phyloP scores from a whole-genome alignment of 768 basidiomycete species.

The Termitomyces sp. region DNA sequence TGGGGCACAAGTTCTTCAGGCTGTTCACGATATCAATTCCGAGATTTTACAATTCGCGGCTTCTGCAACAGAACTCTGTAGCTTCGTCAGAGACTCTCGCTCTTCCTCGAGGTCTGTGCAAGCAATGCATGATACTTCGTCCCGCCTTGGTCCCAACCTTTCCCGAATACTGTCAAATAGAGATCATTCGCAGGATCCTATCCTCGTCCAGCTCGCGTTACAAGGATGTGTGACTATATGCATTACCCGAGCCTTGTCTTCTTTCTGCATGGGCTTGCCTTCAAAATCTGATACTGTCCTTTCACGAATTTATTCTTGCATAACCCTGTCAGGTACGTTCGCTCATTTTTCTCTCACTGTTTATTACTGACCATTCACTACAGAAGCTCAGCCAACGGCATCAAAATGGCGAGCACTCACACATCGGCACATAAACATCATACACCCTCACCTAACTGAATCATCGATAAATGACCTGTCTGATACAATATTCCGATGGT shows the following conservation, averaged over 20 bases:
- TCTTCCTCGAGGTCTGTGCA: constrained; percentile 37
- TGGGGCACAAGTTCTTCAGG: constrained; percentile 72
- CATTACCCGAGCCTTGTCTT: constrained; percentile 58
- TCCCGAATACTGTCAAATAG: constrained; percentile 54
- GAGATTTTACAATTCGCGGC: constrained; percentile 80
- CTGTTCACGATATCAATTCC: constrained; percentile 73
- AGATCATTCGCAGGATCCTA: constrained; percentile 71
- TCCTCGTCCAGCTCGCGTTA: constrained; percentile 69
- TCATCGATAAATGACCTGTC: constrained; percentile 66
- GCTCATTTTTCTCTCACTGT: not conserved
- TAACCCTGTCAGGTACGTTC: constrained; percentile 45
- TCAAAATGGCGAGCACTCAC: constrained; percentile 74
- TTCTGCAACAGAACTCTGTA: constrained; percentile 63
- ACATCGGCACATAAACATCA: constrained; percentile 58
- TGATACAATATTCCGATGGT: constrained; percentile 72
- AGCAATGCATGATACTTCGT: constrained; percentile 52
- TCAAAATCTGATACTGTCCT: constrained; percentile 64
- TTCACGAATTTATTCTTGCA: constrained; percentile 53
- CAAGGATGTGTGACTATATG: constrained; percentile 68
- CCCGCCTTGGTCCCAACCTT: constrained; percentile 59
- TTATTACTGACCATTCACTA: constrained; percentile 8
- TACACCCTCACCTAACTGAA: constrained; percentile 62
- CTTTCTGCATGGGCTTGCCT: constrained; percentile 72
- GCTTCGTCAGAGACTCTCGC: constrained; percentile 38
- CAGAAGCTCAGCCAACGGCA: constrained; percentile 74